These are phyloP conservation scores for Kandelia obovata DNA, from an alignment of 345 rosid species.

Conservation along the genomic window DNA sequence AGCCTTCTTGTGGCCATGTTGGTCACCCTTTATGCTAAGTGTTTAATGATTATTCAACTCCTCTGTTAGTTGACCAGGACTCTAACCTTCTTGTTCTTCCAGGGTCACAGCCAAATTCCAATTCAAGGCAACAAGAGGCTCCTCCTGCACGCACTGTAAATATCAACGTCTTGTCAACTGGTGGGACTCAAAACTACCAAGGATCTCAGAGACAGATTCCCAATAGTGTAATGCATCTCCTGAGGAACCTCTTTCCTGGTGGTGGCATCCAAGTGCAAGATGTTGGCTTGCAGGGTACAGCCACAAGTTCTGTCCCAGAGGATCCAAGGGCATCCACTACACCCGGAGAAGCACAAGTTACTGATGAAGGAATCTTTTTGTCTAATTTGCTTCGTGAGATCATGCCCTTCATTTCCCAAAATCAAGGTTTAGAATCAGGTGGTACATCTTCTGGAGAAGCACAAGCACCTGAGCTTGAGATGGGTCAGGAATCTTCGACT, in stretches of 20 bases:
- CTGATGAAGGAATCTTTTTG: slow-evolving; percentile 55
- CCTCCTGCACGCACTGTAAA: slow-evolving; percentile 34
- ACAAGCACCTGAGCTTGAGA: slow-evolving; percentile 2
- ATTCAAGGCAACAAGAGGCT: slow-evolving; percentile 37
- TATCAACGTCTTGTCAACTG: slow-evolving; percentile 37
- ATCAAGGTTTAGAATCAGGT: slow-evolving; percentile 23
- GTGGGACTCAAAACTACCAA: slow-evolving; percentile 38
- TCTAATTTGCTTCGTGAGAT: slow-evolving; percentile 64
- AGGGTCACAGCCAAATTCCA: slow-evolving; percentile 38
- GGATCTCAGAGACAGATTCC: slow-evolving; percentile 46
- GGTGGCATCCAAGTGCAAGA: slow-evolving; percentile 55
- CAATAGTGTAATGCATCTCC: slow-evolving; percentile 41
- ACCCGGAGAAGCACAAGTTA: slow-evolving; percentile 36
- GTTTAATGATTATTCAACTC: neutral
- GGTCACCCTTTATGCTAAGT: neutral
- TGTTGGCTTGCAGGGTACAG: slow-evolving; percentile 27
- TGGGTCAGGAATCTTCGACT: slow-evolving; percentile 25
- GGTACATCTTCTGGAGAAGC: slow-evolving; percentile 27
- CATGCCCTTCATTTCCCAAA: slow-evolving; percentile 54
- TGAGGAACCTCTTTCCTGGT: slow-evolving; percentile 51
- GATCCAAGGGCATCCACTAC: slow-evolving; percentile 28
- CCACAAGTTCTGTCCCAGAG: slow-evolving; percentile 30
- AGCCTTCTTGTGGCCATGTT: neutral
- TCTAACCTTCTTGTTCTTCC: slow-evolving; percentile 15
- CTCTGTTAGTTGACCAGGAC: neutral